phyloP scores from a whole-genome alignment of 306 rosid species.

The Quercus robur region DNA sequence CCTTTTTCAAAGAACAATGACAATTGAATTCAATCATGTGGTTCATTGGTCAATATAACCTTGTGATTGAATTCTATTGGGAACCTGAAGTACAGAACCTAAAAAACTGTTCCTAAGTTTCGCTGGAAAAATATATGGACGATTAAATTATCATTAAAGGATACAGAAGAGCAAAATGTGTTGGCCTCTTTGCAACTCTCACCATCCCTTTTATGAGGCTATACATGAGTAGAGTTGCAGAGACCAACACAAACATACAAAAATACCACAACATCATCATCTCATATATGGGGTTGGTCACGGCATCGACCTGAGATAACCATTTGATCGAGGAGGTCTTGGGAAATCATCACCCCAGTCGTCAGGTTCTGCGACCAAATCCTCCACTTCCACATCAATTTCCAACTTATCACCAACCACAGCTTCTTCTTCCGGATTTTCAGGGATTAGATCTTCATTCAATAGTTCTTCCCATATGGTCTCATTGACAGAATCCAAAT shows the following conservation, averaged over 20 bases:
- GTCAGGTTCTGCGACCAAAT: constrained; percentile 29
- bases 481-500: constrained; percentile 32
- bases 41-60: no score
- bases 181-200: constrained; percentile 44
- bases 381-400: constrained; percentile 52
- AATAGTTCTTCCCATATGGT: constrained; percentile 58
- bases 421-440: constrained; percentile 47
- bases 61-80: no score
- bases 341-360: constrained; percentile 70
- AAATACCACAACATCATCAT: not conserved
- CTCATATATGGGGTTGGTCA: not conserved
- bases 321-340: constrained; percentile 71
- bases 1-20: no score
- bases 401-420: constrained; percentile 41
- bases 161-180: constrained; percentile 37
- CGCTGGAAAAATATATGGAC: not conserved
- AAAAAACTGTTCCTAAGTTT: no score
- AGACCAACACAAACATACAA: constrained; percentile 16
- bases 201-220: constrained; percentile 16
- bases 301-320: constrained; percentile 45
- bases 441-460: constrained; percentile 48
- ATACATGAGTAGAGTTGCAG: constrained; percentile 24
- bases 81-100: no score
- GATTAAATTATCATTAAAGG: constrained; percentile 25
- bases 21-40: no score